Evolutionary conservation across 148 eudicot genomes (phyloP).

Genomic region (Cornus suecica): DNA sequence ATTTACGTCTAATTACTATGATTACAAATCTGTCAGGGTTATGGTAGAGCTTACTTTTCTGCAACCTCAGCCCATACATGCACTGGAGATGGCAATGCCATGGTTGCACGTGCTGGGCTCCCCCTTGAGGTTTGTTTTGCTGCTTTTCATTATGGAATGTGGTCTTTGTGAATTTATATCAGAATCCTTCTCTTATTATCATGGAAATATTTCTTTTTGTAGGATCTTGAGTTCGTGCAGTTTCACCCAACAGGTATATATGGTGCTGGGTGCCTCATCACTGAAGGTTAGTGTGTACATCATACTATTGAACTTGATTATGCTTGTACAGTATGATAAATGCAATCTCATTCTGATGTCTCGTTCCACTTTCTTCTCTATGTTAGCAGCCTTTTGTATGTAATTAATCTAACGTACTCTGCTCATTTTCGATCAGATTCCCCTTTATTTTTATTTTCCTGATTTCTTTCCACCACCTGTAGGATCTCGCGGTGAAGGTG

Average conservation of each 20-base stretch:
- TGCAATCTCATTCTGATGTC: background rate
- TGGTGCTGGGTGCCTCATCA: slow-evolving; percentile 97
- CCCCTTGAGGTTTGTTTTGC: slow-evolving; percentile 63
- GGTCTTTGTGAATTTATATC: background rate
- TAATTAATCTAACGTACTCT: background rate
- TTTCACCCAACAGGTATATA: slow-evolving; percentile 98
- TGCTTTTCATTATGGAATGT: background rate
- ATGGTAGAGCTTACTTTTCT: slow-evolving; percentile 95
- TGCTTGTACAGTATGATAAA: background rate
- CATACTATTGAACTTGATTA: background rate
- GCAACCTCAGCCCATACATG: slow-evolving; percentile 99
- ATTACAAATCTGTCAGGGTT: slow-evolving; percentile 39
- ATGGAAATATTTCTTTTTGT: slow-evolving; percentile 18
- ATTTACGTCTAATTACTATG: background rate
- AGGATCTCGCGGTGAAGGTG: slow-evolving; percentile 99
- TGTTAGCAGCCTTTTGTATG: background rate
- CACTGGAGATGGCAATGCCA: slow-evolving; percentile 99
- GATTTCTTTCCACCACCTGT: slow-evolving; percentile 15
- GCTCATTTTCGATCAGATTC: background rate
- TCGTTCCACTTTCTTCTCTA: slow-evolving; percentile 1
- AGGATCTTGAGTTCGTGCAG: slow-evolving; percentile 99
- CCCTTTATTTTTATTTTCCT: too few relatives aligned
- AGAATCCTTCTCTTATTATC: background rate
- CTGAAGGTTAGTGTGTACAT: slow-evolving; percentile 62
- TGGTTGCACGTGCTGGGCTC: slow-evolving; percentile 99